phyloP scores from a whole-genome alignment of 2,329 filamentous ascomycete species.

The Aspergillus sp. region DNA sequence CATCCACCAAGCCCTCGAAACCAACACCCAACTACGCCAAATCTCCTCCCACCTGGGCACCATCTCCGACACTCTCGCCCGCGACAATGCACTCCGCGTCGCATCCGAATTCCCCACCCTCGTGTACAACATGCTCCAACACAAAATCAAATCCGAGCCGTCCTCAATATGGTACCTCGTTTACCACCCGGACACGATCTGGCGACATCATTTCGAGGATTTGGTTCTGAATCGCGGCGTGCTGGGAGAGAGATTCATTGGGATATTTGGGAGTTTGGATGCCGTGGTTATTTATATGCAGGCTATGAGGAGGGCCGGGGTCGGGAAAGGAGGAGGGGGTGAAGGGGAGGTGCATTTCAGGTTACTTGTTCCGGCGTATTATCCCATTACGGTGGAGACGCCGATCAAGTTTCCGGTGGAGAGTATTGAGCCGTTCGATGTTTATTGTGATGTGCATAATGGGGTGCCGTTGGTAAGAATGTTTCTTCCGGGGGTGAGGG shows the following conservation, averaged over 20 bases:
- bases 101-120: background rate
- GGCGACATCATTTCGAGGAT: background rate
- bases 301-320: background rate
- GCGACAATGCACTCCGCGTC: background rate
- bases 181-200: background rate
- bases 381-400: background rate
- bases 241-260: background rate
- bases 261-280: background rate
- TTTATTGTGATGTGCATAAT: background rate
- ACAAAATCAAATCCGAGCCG: background rate
- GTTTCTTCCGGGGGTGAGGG: background rate
- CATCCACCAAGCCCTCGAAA: background rate
- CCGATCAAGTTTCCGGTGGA: background rate
- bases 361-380: background rate
- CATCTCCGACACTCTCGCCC: background rate
- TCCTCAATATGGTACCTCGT: background rate
- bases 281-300: background rate
- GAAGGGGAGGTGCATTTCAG: background rate
- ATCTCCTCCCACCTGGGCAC: background rate
- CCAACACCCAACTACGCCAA: background rate
- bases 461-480: background rate
- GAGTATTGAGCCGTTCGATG: background rate
- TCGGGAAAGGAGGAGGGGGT: background rate
- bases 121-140: background rate
- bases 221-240: background rate